phyloP scores from a whole-genome alignment of 163 green algal species.

The Scenedesmus sp. region DNA sequence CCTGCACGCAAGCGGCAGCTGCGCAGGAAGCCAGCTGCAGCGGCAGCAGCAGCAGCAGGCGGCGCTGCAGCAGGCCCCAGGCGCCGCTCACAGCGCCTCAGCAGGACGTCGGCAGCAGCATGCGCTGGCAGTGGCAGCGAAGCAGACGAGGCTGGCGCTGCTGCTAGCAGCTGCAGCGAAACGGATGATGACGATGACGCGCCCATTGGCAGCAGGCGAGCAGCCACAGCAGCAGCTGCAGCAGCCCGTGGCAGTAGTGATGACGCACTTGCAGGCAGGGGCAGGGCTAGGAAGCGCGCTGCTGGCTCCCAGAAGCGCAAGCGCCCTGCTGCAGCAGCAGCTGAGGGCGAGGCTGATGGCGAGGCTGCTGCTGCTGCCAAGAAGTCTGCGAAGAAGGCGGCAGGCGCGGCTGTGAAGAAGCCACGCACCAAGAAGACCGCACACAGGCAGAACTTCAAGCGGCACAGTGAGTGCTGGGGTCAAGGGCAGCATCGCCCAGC shows the following conservation, averaged over 20 bases:
- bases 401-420: constrained; percentile 12
- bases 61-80: not conserved
- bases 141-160: not conserved
- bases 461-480: constrained; percentile 31
- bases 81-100: not conserved
- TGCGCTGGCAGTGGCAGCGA: not conserved
- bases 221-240: not conserved
- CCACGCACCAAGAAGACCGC: constrained; percentile 12
- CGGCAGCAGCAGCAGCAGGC: not conserved
- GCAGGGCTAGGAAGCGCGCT: not conserved
- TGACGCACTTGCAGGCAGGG: not conserved
- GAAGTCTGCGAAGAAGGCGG: not conserved
- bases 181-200: not conserved
- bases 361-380: not conserved
- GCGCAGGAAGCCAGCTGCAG: constrained; percentile 17
- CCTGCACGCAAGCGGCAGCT: not conserved
- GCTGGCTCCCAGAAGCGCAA: not conserved
- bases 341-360: not conserved
- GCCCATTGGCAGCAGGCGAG: not conserved
- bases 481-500: not conserved
- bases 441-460: constrained; percentile 43
- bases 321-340: not conserved
- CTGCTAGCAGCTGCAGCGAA: not conserved
- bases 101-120: constrained; percentile 1
- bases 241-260: not conserved